phyloP scores from a whole-genome alignment of 2,329 filamentous ascomycete genomes.

The Sporothrix phasma region DNA sequence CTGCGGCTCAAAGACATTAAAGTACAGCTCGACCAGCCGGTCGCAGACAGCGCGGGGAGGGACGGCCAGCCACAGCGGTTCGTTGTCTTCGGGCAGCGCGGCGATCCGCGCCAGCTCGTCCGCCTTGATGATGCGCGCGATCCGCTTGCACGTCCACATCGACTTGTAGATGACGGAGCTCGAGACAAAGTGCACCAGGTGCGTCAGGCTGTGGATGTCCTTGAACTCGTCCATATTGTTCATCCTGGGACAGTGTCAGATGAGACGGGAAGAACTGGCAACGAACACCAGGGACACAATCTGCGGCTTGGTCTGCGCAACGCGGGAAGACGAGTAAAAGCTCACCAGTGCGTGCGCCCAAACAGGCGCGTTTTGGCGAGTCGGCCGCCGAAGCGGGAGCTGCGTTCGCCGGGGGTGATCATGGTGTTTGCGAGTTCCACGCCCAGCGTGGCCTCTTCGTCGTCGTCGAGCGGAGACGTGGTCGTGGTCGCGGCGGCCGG shows the following conservation, averaged over 20 bases:
- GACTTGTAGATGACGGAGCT: conserved; percentile 14
- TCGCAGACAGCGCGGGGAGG: conserved; percentile 33
- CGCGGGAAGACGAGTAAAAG: no score
- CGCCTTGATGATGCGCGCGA: conserved; percentile 34
- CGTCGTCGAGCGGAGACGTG: not conserved
- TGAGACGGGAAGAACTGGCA: no score
- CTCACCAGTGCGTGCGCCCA: conserved; percentile 19
- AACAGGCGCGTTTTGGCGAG: conserved; percentile 19
- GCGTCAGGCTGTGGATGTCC: conserved; percentile 20
- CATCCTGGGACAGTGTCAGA: no score
- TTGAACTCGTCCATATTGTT: conserved; percentile 19
- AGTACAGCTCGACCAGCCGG: conserved; percentile 40
- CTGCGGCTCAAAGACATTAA: conserved; percentile 43
- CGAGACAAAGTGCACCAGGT: conserved; percentile 25
- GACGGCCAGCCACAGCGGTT: conserved; percentile 22
- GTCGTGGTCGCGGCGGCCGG: not conserved
- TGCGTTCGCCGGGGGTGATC: conserved; percentile 1
- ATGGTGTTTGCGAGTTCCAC: not conserved
- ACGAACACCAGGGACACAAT: no score
- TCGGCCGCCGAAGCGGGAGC: conserved; percentile 15
- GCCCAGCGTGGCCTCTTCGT: not conserved
- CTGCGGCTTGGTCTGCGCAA: no score
- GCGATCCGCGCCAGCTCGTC: conserved; percentile 15
- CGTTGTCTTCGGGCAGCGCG: not conserved
- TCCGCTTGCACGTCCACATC: conserved; percentile 32